Evolutionary conservation across 2,329 filamentous ascomycete species (phyloP), one percentile per base, ranked within the genome.

Genomic region (Phaeosphaeriaceae sp.): DNA sequence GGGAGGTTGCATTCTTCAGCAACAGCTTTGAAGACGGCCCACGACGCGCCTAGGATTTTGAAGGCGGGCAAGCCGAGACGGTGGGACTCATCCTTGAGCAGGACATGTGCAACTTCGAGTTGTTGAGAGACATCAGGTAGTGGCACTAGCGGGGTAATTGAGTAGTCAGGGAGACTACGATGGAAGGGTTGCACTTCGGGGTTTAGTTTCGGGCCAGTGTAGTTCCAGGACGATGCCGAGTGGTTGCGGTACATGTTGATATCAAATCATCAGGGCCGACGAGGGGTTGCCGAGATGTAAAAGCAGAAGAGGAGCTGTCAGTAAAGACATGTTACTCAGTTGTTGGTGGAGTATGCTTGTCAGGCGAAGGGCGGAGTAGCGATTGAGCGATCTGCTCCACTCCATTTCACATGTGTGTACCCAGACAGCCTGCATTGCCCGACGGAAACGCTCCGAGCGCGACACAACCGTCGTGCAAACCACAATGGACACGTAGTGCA

Each of bases 11-110:
- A 74, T 7, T 77, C 73, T 1, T 77, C 69, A 0, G 79, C 71
- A 7, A 91, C 69, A 15, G 88, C 85, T 7, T 85, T 83, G 65
- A 86, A 89, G 2, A 85, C 83, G 0, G 86, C 90, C 90, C 90
- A 94, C 0, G 89, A 91, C 1, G 91, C 91, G 20, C 91, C 91
- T 0, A 93, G 83, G 46, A 93, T 91, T 75, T 95, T 95, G 81
- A 93, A 94, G 0, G 90, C 85, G 0, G 89, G 89, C 1, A 93
- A 81, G 0, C 88, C 88, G 40, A 92, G 86, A 5, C 91, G 84
- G 53, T 78, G 80, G 25, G 85, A 87, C 73, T 94, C 91, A 66
- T 93, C 86, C 70, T 94, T 94, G 62, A 93, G 69, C 40, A 88
- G 82, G 3, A 93, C 80, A 5, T 82, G 78, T 7, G 64, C 58